These are phyloP conservation scores for Crassisporium funariophilum DNA, from an alignment of 768 basidiomycete genomes.

Conservation along the genomic window DNA sequence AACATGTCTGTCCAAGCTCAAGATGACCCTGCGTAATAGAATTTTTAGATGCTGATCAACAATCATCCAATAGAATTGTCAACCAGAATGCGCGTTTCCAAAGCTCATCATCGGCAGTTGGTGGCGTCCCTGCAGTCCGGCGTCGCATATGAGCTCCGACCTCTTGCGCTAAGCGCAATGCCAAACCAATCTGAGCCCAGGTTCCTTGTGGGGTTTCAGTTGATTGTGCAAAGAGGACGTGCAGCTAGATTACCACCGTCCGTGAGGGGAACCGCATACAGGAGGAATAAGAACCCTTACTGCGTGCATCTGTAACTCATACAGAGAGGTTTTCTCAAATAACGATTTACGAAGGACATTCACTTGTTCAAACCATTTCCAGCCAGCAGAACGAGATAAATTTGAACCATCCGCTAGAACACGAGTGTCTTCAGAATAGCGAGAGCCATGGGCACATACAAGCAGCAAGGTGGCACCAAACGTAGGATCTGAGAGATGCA, in stretches of 20 bases:
- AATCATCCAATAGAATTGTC: background rate
- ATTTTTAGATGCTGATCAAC: background rate
- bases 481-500: conserved; percentile 49
- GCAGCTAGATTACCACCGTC: conserved; percentile 43
- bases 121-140: conserved; percentile 26
- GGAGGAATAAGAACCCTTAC: conserved; percentile 46
- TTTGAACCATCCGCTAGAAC: conserved; percentile 50
- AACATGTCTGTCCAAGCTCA: conserved; percentile 47
- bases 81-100: conserved; percentile 75
- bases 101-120: conserved; percentile 63
- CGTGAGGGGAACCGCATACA: background rate
- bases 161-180: conserved; percentile 74
- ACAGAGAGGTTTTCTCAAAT: conserved; percentile 58
- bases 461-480: conserved; percentile 59
- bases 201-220: conserved; percentile 51
- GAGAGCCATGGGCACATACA: conserved; percentile 68
- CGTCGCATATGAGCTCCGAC: conserved; percentile 65
- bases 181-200: conserved; percentile 69
- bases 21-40: conserved; percentile 44
- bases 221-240: conserved; percentile 48
- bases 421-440: conserved; percentile 63
- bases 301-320: conserved; percentile 72
- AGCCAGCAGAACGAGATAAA: conserved; percentile 51
- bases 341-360: conserved; percentile 62
- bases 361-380: conserved; percentile 70